Evolutionary conservation across 2,329 filamentous ascomycete genomes (phyloP), one percentile per base, ranked within the genome.

Genomic region (Diaporthe aspalathi): DNA sequence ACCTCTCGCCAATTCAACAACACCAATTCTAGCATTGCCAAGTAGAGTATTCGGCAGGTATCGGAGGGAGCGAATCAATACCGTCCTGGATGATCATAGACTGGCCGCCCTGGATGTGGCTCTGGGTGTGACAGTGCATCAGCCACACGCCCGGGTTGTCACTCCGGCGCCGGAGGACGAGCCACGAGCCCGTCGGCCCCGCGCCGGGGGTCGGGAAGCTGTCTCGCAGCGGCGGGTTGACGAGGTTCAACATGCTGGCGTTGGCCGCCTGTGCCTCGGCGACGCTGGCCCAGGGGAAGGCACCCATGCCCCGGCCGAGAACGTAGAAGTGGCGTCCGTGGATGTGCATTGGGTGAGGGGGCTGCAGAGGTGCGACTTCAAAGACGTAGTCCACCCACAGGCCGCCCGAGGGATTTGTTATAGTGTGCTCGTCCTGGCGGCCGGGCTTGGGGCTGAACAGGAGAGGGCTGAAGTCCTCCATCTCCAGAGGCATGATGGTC

Each of bases 61-160:
- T 32, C 27, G 4, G 5, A 32, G 50, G 50, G 2, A 53, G 50
- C 27, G 50, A 5, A 32, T 4, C 50, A 14, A 53, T 17, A 20
- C 16, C 4, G 17, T 53, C 50, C 27, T 53, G 50, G 8, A 53
- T 53, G 27, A 53, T 29, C 50, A 53, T 53, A 5, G 50, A n/a
- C 50, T 20, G 16, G 3, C 50, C 50, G 27, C 50, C 50, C 50
- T 53, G 50, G 27, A 53, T n/a, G 20, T 53, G 50, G 27, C 50
- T 53, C 50, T 53, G 50, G 7, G 50, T 53, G 27, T 53, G 50
- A 53, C 50, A 53, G 7, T 53, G 27, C 50, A 53, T 53, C 7
- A 53, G 50, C 50, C 50, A 53, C 14, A 53, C 50, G 2, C 50
- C 50, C 1, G 50, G 50, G 5, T 53, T 53, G 16, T 53, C 50